These are phyloP conservation scores for Crinitomyces ghanaensis DNA, from an alignment of 805 yeast genomes.

Conservation along the genomic window DNA sequence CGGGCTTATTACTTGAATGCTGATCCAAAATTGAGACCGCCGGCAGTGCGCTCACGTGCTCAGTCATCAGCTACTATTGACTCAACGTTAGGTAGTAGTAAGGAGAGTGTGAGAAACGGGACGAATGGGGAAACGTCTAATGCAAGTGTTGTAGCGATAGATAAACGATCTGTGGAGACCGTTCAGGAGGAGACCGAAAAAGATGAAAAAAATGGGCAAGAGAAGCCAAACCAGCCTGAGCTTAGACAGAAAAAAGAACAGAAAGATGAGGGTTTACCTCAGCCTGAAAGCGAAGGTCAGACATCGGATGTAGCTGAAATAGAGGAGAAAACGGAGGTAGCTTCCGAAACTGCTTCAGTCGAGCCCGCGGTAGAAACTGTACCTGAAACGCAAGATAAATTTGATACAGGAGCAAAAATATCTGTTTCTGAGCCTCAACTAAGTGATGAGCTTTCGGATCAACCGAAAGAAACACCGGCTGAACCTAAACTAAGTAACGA, in stretches of 20 bases:
- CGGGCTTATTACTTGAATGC: constrained; percentile 46
- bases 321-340: not conserved
- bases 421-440: constrained; percentile 3
- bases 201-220: too few species aligned
- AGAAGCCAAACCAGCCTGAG: too few species aligned
- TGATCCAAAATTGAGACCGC: constrained; percentile 24
- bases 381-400: constrained; percentile 7
- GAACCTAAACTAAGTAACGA: not conserved
- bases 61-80: constrained; percentile 11
- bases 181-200: too few species aligned
- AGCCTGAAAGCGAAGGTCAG: not conserved
- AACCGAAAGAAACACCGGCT: not conserved
- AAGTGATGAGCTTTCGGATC: constrained; percentile 3
- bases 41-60: constrained; percentile 15
- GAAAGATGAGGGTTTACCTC: too few species aligned
- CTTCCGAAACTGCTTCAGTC: not conserved
- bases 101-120: too few species aligned
- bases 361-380: constrained; percentile 2
- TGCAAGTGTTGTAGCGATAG: too few species aligned
- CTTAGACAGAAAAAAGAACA: too few species aligned
- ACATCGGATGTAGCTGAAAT: not conserved
- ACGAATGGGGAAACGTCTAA: too few species aligned
- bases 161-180: too few species aligned
- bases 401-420: too few species aligned
- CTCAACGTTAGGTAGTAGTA: too few species aligned